Percentiles rank a stretch among this genome's conserved stretches.
Evolutionary conservation across 768 basidiomycete genomes (phyloP).

Genomic region (Lyophyllum atratum): DNA sequence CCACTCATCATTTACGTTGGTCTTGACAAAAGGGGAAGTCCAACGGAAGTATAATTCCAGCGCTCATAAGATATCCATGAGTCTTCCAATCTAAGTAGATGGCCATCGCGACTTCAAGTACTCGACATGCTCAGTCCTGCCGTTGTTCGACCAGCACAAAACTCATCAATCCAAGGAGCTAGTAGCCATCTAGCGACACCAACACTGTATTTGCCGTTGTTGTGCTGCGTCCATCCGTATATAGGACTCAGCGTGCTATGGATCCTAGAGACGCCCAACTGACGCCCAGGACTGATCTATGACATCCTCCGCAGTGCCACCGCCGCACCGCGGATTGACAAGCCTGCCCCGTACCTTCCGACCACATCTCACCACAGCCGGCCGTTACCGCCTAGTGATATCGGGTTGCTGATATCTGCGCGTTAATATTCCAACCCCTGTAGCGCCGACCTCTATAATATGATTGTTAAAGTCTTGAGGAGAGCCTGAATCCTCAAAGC

Average conservation of each 20-base stretch:
- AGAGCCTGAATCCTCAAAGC: slow-evolving; percentile 40
- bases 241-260: background rate
- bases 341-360: slow-evolving; percentile 8
- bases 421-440: slow-evolving; percentile 9
- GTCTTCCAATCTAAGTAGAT: background rate
- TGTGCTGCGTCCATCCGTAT: background rate
- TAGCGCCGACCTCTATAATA: slow-evolving; percentile 40
- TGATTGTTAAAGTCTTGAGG: slow-evolving; percentile 47
- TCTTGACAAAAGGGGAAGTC: slow-evolving; percentile 28
- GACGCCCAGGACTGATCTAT: background rate
- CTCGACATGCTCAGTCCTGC: background rate
- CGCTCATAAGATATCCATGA: background rate
- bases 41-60: slow-evolving; percentile 17
- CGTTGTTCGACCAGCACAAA: background rate
- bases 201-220: slow-evolving; percentile 2
- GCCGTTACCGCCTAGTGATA: slow-evolving; percentile 32
- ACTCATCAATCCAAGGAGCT: background rate
- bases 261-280: too few relatives aligned
- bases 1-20: slow-evolving; percentile 28
- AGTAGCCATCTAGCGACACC: background rate
- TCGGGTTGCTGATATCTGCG: slow-evolving; percentile 24
- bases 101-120: background rate
- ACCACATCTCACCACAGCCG: slow-evolving; percentile 29
- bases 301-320: background rate
- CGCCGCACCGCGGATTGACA: background rate